Evolutionary conservation across 345 rosid species (phyloP), one percentile per base, ranked within the genome.

Genomic region (Mallotus nudiflorus): DNA sequence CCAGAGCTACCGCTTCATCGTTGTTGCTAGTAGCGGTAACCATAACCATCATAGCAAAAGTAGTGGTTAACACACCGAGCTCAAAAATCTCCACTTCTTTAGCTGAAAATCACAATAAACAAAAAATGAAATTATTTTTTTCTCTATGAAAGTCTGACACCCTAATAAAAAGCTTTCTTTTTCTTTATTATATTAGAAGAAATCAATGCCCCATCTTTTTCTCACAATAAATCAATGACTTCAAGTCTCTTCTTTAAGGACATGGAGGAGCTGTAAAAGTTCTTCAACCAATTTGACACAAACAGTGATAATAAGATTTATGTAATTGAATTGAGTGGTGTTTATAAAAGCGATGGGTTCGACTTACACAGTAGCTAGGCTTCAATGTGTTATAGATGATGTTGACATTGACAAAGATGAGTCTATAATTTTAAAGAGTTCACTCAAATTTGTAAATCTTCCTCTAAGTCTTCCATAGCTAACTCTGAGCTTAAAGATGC

Each of bases 251-350:
- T 25, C 53, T 25, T 64, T 18, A 55, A 49, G 19, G 62, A 33
- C 66, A 61, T 28, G 33, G 85, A 83, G 25, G 88, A 93, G 73
- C 86, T 93, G 15, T 73, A 80, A 77, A 81, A 56, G 39, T 82
- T 93, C 31, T 93, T 93, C 82, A 37, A 89, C 72, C 92, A 86
- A 66, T 93, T 93, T 79, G 98, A 93, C 57, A 29, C 89, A 69
- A 91, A 93, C 82, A 78, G 84, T 68, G 98, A 93, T 76, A 97
- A 97, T 25, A 88, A 82, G 90, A 91, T 93, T 97, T 93, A 96
- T 20, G 71, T 71, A 2, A 3, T 24, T 1, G 98, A 93, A 65
- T 93, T 93, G 62, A 78, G 86, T 37, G 81, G 73, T 22, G 94
- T 93, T 10, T n/a, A 62, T 93, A 59, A 83, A 85, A 28, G 73